Evolutionary conservation across 306 rosid species (phyloP).

Genomic region (Castanea crenata): DNA sequence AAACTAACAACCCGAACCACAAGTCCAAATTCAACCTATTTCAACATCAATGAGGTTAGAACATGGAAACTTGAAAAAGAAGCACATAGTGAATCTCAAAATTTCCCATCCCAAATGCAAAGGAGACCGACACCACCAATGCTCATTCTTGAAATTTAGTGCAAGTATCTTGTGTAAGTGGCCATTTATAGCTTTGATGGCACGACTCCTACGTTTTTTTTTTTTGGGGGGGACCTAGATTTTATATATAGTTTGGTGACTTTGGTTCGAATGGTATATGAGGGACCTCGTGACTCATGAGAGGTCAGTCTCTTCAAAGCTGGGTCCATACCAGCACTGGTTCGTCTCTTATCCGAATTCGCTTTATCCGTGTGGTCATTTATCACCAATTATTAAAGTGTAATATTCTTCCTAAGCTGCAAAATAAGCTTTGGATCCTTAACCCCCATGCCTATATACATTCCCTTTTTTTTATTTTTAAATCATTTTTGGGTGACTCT

Average conservation of each 20-base stretch:
- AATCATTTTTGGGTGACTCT: background rate
- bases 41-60: background rate
- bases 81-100: background rate
- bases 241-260: background rate
- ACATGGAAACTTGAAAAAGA: no score
- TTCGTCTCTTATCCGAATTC: constrained; percentile 47
- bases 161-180: constrained; percentile 40
- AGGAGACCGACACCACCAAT: constrained; percentile 17
- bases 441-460: constrained; percentile 1
- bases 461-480: background rate
- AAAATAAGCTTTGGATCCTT: constrained; percentile 27
- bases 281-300: constrained; percentile 36
- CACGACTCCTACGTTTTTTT: constrained; percentile 5
- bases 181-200: constrained; percentile 44
- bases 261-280: constrained; percentile 25
- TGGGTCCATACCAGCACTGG: constrained; percentile 39
- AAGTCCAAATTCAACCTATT: background rate
- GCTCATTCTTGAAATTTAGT: constrained; percentile 34
- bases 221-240: constrained; percentile 35
- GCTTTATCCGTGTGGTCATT: constrained; percentile 56
- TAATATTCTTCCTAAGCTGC: constrained; percentile 47
- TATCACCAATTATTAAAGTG: constrained; percentile 59
- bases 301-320: constrained; percentile 29
- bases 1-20: background rate
- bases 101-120: constrained; percentile 6